These are phyloP conservation scores for Kodamaea derodonti DNA, from an alignment of 1,139 yeast genomes.

Conservation along the genomic window DNA sequence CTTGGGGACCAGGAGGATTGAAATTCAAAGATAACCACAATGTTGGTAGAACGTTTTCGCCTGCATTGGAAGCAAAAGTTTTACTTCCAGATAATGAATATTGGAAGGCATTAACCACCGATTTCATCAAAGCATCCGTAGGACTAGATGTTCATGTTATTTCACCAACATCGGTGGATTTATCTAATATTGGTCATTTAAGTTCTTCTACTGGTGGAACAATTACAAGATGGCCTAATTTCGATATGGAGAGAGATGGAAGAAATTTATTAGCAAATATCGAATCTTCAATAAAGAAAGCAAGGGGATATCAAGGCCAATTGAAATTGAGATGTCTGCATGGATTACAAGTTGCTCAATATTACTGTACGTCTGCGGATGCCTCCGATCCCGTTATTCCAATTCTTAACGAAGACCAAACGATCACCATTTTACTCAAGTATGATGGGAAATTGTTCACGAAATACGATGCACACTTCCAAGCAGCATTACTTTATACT, in stretches of 20 bases:
- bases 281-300: conserved; percentile 39
- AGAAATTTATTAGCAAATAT: conserved; percentile 60
- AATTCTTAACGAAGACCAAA: conserved; percentile 57
- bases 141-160: conserved; percentile 78
- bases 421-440: conserved; percentile 66
- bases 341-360: conserved; percentile 80
- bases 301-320: conserved; percentile 74
- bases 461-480: conserved; percentile 82
- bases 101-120: conserved; percentile 58
- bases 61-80: conserved; percentile 53
- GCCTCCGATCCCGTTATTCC: conserved; percentile 64
- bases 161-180: conserved; percentile 62
- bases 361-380: conserved; percentile 52
- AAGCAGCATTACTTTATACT: conserved; percentile 84
- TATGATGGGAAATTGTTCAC: conserved; percentile 77
- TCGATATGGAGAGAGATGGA: conserved; percentile 69
- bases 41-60: conserved; percentile 35
- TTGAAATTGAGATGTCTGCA: conserved; percentile 83
- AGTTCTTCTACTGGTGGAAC: conserved; percentile 72
- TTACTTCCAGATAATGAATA: conserved; percentile 60
- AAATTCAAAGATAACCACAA: conserved; percentile 45
- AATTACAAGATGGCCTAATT: conserved; percentile 62
- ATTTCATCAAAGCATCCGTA: conserved; percentile 55
- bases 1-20: conserved; percentile 83
- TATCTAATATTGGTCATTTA: conserved; percentile 69